Conservation (phyloP, 768 basidiomycete genomes). For the Rhizopogon sp. region DNA sequence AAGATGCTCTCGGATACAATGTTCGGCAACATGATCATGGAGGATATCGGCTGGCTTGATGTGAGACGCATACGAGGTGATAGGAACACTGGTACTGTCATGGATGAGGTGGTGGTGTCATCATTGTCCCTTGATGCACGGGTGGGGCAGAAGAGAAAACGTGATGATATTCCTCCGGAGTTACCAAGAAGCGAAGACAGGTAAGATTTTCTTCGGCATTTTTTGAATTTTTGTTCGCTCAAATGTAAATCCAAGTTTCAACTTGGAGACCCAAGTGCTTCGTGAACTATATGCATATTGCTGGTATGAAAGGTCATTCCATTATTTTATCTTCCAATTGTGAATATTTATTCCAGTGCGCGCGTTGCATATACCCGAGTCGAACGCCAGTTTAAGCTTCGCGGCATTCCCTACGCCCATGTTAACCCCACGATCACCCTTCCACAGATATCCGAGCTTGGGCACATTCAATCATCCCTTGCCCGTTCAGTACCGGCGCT, state of each 20-base stretch:
- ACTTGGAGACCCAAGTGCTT: slow-evolving; percentile 66
- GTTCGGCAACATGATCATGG: slow-evolving; percentile 60
- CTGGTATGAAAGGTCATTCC: slow-evolving; percentile 47
- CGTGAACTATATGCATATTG: slow-evolving; percentile 84
- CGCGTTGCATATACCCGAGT: slow-evolving; percentile 88
- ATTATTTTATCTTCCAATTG: slow-evolving; percentile 4
- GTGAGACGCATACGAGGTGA: slow-evolving; percentile 59
- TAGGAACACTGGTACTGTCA: slow-evolving; percentile 15
- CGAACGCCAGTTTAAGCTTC: slow-evolving; percentile 80
- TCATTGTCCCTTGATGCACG: slow-evolving; percentile 13
- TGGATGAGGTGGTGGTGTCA: slow-evolving; percentile 9
- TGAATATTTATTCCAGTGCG: slow-evolving; percentile 44
- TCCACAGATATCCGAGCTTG: slow-evolving; percentile 39
- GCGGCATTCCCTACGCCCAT: slow-evolving; percentile 71
- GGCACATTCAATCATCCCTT: slow-evolving; percentile 64
- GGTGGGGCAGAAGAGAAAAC: slow-evolving; percentile 27
- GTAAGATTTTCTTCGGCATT: slow-evolving; percentile 10
- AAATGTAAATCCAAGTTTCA: slow-evolving; percentile 36
- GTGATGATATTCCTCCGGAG: slow-evolving; percentile 9
- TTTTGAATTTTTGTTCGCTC: slow-evolving; percentile 1
- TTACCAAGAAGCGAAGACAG: slow-evolving; percentile 21
- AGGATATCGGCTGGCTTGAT: slow-evolving; percentile 78
- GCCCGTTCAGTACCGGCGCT: slow-evolving; percentile 77
- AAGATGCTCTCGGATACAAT: slow-evolving; percentile 48
- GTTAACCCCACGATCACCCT: slow-evolving; percentile 54